These are phyloP conservation scores for Dactylellina cionopaga DNA, from an alignment of 2,329 filamentous ascomycete species.

Conservation along the genomic window DNA sequence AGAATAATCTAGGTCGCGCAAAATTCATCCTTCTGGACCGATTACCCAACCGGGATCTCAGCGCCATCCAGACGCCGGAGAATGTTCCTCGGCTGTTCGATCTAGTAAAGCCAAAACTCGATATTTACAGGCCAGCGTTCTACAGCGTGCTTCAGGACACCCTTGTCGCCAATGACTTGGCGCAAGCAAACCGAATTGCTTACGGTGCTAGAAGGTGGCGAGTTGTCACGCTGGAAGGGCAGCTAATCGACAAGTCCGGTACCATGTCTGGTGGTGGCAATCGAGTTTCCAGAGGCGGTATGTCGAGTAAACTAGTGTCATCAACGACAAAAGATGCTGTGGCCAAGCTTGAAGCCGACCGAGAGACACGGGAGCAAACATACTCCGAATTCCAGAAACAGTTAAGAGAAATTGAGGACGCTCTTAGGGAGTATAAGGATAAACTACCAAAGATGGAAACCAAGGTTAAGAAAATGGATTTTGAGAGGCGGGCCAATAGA, in stretches of 20 bases:
- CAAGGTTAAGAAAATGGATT: constrained; percentile 85
- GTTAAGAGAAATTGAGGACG: constrained; percentile 79
- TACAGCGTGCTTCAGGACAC: constrained; percentile 96
- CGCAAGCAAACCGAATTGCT: constrained; percentile 96
- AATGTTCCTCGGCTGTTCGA: constrained; percentile 93
- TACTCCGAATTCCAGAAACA: constrained; percentile 87
- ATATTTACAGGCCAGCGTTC: constrained; percentile 87
- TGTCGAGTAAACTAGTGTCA: constrained; percentile 94
- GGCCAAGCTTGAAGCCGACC: constrained; percentile 82
- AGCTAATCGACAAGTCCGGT: constrained; percentile 96
- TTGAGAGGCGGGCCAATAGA: constrained; percentile 87
- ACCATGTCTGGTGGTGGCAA: constrained; percentile 98
- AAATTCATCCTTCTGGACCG: constrained; percentile 98
- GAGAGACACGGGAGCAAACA: constrained; percentile 82
- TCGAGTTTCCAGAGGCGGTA: constrained; percentile 87
- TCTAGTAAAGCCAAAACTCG: constrained; percentile 86
- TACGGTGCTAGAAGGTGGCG: constrained; percentile 94
- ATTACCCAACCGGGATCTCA: constrained; percentile 79
- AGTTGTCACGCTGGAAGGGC: constrained; percentile 92
- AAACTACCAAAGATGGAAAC: constrained; percentile 87
- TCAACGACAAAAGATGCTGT: constrained; percentile 91
- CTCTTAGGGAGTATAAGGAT: constrained; percentile 76
- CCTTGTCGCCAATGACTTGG: constrained; percentile 87
- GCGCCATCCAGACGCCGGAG: constrained; percentile 85
- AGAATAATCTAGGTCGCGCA: constrained; percentile 94